Conservation (phyloP, 2,329 filamentous ascomycete species). For the Phialophora chinensis region DNA sequence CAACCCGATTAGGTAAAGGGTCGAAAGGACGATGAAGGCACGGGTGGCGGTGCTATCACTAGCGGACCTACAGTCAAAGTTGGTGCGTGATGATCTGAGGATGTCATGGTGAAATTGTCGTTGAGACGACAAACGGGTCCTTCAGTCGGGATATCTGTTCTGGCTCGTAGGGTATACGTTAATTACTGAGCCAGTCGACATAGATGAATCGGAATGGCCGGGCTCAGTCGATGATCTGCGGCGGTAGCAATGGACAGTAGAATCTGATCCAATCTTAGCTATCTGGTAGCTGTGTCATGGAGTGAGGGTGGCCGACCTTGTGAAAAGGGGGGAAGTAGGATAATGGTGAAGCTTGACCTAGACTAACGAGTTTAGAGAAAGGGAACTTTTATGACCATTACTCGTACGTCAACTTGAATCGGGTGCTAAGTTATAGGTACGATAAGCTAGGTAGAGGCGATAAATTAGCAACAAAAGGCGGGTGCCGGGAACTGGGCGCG, state of each 20-base stretch:
- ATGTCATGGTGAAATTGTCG: slow-evolving; percentile 10
- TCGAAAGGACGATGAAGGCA: slow-evolving; percentile 1
- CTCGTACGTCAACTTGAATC: too few relatives aligned
- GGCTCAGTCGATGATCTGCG: slow-evolving; percentile 20
- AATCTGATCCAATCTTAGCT: slow-evolving; percentile 24
- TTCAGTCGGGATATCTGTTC: slow-evolving; percentile 17
- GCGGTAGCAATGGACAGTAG: slow-evolving; percentile 18
- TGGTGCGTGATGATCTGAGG: slow-evolving; percentile 14
- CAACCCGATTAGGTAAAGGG: too few relatives aligned
- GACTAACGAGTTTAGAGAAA: too few relatives aligned
- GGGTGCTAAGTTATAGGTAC: too few relatives aligned
- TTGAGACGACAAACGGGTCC: slow-evolving; percentile 15
- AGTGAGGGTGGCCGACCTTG: too few relatives aligned
- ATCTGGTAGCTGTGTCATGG: slow-evolving; percentile 16
- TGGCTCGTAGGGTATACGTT: slow-evolving; percentile 8
- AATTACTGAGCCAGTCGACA: slow-evolving; percentile 17
- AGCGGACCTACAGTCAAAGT: slow-evolving; percentile 2
- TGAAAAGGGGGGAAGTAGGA: too few relatives aligned
- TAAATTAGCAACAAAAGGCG: too few relatives aligned
- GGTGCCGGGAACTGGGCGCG: too few relatives aligned
- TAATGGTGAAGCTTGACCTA: too few relatives aligned
- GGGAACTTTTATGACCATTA: too few relatives aligned
- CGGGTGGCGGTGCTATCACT: slow-evolving; percentile 10
- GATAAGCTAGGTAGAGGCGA: too few relatives aligned
- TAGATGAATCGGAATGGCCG: slow-evolving; percentile 16